Base-by-base conservation (phyloP, 2,329 filamentous ascomycete genomes). In the Microsporum audouinii region DNA sequence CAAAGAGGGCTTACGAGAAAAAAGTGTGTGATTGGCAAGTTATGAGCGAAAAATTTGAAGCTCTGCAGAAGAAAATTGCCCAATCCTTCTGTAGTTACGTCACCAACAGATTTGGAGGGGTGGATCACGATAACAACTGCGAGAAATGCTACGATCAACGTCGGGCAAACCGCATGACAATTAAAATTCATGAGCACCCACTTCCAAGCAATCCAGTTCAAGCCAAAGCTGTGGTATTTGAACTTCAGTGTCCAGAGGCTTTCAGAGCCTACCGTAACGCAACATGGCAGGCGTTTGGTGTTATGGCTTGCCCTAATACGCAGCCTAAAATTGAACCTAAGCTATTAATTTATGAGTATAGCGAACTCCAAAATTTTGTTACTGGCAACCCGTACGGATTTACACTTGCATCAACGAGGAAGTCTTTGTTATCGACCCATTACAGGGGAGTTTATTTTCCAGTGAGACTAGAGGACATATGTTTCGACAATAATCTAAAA, bases 201-300 rank as follows among this genome's bases (percentile, higher is more conserved):
- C 70, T 85, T 0, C 82, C 82, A 1, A 43, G 58, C 0, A 62
- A 63, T 7, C 5, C 60, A 7, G 33, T 68, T 2, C 65, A 73
- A 7, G 71, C 71, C n/a, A 77, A 78, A 36, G 73, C 72, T 0
- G 69, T 81, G 0, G 63, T 84, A 0, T 83, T 85, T 58, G 83
- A 85, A 63, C 68, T 85, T 0, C 63, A 59, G 0, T 72, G 74
- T 27, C 82, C 83, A 0, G 36, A 65, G 2, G 70, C 71, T 2
- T 77, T 83, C 27, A 70, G 71, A 1, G 68, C 70, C 0, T 86
- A 84, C 67, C 75, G 83, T 10, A 76, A 82, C 60, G 71, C 74
- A 2, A 82, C 80, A 0, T 84, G 80, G 79, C 66, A 64, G 2
- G 74, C 39, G n/a, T 57, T 57, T 14, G 55, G 55, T 12, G 12